A percentile compares a stretch with the other conserved stretches of the same genome.
phyloP scores from a whole-genome alignment of 2,329 filamentous ascomycete species.

The Neofusicoccum kwambonambiense region DNA sequence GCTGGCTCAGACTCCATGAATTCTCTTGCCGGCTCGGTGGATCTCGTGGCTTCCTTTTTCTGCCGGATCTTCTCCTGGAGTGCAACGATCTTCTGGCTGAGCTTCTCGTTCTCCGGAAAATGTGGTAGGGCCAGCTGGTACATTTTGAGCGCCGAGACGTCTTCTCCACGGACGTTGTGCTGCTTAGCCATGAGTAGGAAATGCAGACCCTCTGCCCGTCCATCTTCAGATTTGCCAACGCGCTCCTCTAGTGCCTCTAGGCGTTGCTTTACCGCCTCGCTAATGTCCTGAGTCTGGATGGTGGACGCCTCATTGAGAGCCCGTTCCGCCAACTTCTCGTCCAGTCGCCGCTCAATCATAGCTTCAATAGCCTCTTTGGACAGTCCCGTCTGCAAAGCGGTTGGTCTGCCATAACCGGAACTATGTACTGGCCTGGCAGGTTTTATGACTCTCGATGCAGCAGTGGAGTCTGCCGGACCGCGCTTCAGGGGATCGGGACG shows the following conservation, averaged over 20 bases:
- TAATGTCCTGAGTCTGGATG: slow-evolving; percentile 15
- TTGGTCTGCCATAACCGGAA: slow-evolving; percentile 20
- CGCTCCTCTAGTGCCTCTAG: slow-evolving; percentile 82
- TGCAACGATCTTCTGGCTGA: slow-evolving; percentile 56
- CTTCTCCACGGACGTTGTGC: slow-evolving; percentile 79
- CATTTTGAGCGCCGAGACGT: slow-evolving; percentile 75
- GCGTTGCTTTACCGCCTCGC: slow-evolving; percentile 68
- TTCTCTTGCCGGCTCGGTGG: background rate
- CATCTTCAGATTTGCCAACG: slow-evolving; percentile 71
- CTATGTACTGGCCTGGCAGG: slow-evolving; percentile 28
- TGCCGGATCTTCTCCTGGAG: slow-evolving; percentile 52
- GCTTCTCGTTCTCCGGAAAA: slow-evolving; percentile 82
- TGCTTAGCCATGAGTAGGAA: slow-evolving; percentile 89
- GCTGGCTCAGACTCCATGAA: background rate
- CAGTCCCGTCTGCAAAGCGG: slow-evolving; percentile 43
- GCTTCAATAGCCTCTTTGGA: slow-evolving; percentile 75
- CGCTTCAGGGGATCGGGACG: slow-evolving; percentile 46
- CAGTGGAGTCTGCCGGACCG: slow-evolving; percentile 39
- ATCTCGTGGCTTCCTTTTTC: slow-evolving; percentile 35
- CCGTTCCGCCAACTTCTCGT: slow-evolving; percentile 81
- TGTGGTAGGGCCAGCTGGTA: slow-evolving; percentile 81
- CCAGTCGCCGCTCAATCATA: slow-evolving; percentile 87
- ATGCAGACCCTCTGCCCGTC: slow-evolving; percentile 76
- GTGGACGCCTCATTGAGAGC: slow-evolving; percentile 53
- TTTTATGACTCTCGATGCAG: slow-evolving; percentile 33